Percentiles rank a stretch among this genome's conserved stretches.
These are phyloP conservation scores for Penicillium sp. DNA, from an alignment of 2,329 filamentous ascomycete genomes.

Conservation along the genomic window DNA sequence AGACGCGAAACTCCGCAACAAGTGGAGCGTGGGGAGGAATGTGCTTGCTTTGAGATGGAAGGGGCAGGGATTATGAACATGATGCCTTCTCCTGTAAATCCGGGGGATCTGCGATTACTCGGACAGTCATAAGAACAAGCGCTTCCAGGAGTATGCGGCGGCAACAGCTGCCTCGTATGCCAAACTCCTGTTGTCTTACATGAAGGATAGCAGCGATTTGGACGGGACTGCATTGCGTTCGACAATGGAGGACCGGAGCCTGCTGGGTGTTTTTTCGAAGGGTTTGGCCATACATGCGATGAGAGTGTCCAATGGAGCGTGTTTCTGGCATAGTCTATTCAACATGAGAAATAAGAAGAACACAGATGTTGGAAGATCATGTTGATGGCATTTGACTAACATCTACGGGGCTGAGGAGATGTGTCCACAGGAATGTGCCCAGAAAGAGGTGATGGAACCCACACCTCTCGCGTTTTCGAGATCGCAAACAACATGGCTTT, in stretches of 20 bases:
- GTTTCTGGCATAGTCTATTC: not conserved
- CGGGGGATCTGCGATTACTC: conserved; percentile 24
- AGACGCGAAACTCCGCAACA: conserved; percentile 13
- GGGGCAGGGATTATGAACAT: conserved; percentile 11
- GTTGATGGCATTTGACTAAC: not conserved
- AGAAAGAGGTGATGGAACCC: not conserved
- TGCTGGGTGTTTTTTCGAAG: conserved; percentile 1
- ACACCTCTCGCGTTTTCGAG: not conserved
- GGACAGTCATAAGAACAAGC: conserved; percentile 19
- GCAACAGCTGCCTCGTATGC: conserved; percentile 10
- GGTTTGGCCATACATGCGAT: not conserved
- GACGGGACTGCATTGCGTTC: not conserved
- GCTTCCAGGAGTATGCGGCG: conserved; percentile 17
- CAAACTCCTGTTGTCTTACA: conserved; percentile 8
- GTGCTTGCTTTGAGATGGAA: conserved; percentile 23
- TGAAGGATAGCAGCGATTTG: conserved; percentile 4
- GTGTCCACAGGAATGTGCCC: not conserved
- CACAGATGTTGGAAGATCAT: not conserved
- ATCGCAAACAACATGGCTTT: not conserved
- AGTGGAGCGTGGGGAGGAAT: not conserved
- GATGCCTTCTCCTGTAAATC: conserved; percentile 20
- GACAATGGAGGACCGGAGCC: not conserved
- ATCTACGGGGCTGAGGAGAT: not conserved
- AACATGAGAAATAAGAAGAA: not conserved
- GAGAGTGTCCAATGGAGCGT: not conserved